Percentiles rank a stretch among this genome's conserved stretches.
Evolutionary conservation across 2,329 filamentous ascomycete species (phyloP).

Genomic region (Fusarium nelsonii): DNA sequence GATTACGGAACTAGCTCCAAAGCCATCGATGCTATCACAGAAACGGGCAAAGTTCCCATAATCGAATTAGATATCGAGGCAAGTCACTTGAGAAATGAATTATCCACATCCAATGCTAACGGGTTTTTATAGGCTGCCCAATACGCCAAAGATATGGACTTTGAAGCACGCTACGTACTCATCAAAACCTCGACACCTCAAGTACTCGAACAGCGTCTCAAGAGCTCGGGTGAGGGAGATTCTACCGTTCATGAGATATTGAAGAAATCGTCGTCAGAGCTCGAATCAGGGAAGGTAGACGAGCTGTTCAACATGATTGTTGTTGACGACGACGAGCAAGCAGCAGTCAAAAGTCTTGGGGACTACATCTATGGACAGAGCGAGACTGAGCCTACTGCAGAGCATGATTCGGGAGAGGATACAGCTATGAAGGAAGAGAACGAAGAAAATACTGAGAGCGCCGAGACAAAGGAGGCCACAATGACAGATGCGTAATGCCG

Average conservation of each 20-base stretch:
- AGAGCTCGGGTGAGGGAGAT: slow-evolving; percentile 45
- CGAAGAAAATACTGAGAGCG: slow-evolving; percentile 4
- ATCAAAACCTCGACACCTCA: slow-evolving; percentile 58
- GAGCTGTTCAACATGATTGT: slow-evolving; percentile 49
- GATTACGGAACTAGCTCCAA: slow-evolving; percentile 70
- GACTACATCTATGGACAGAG: slow-evolving; percentile 48
- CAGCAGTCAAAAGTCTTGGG: slow-evolving; percentile 42
- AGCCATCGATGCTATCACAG: slow-evolving; percentile 63
- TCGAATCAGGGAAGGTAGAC: slow-evolving; percentile 45
- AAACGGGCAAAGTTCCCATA: slow-evolving; percentile 70
- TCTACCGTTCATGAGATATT: slow-evolving; percentile 43
- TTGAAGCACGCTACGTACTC: slow-evolving; percentile 67
- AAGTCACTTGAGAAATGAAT: slow-evolving; percentile 45
- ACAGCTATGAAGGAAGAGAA: slow-evolving; percentile 39
- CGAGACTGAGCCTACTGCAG: slow-evolving; percentile 12
- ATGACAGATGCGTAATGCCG: slow-evolving; percentile 35
- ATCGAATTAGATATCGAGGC: slow-evolving; percentile 67
- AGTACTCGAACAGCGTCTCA: slow-evolving; percentile 48
- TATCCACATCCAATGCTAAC: not conserved
- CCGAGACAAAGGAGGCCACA: slow-evolving; percentile 30
- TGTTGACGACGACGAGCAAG: slow-evolving; percentile 46
- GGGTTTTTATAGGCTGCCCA: slow-evolving; percentile 61
- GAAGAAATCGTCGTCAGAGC: slow-evolving; percentile 38
- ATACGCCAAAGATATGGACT: slow-evolving; percentile 69
- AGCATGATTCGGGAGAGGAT: slow-evolving; percentile 34